phyloP scores from a whole-genome alignment of 2,329 filamentous ascomycete species.

The Elsinoe necatrix region DNA sequence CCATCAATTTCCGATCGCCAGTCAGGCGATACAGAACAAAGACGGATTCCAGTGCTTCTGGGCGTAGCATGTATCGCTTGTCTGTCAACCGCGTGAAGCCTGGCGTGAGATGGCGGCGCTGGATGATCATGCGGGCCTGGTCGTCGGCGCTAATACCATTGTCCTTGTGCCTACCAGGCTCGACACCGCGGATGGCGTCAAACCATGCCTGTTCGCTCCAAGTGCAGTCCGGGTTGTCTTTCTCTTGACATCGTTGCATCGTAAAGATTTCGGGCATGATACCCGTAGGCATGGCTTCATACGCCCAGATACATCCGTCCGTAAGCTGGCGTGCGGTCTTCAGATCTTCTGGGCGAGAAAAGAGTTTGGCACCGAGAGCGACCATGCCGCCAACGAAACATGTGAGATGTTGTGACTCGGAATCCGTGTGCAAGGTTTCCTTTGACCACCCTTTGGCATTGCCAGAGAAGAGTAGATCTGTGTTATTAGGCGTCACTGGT shows the following conservation, averaged over 20 bases:
- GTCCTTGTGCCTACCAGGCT: conserved; percentile 23
- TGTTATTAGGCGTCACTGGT: conserved; percentile 36
- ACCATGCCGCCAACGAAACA: conserved; percentile 68
- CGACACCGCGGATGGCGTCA: conserved; percentile 32
- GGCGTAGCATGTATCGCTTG: conserved; percentile 56
- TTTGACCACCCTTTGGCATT: conserved; percentile 29
- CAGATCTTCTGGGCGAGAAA: conserved; percentile 47
- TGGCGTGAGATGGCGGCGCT: conserved; percentile 40
- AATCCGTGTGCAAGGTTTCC: conserved; percentile 24
- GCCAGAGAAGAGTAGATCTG: conserved; percentile 43
- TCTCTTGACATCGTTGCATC: conserved; percentile 39
- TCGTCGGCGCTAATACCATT: conserved; percentile 15
- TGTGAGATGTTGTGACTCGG: conserved; percentile 51
- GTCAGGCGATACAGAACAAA: conserved; percentile 71
- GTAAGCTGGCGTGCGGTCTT: conserved; percentile 50
- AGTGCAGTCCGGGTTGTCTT: conserved; percentile 25
- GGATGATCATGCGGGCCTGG: conserved; percentile 27
- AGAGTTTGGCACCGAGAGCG: conserved; percentile 56
- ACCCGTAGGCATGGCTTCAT: conserved; percentile 48
- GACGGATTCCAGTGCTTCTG: conserved; percentile 73
- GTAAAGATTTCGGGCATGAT: conserved; percentile 55
- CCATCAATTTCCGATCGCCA: conserved; percentile 55
- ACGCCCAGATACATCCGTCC: conserved; percentile 56
- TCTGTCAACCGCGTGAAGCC: conserved; percentile 51
- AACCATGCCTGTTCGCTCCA: conserved; percentile 41